Base-by-base conservation (phyloP, 176 grass and related monocot genomes). In the Dendrocalamus sinicus region DNA sequence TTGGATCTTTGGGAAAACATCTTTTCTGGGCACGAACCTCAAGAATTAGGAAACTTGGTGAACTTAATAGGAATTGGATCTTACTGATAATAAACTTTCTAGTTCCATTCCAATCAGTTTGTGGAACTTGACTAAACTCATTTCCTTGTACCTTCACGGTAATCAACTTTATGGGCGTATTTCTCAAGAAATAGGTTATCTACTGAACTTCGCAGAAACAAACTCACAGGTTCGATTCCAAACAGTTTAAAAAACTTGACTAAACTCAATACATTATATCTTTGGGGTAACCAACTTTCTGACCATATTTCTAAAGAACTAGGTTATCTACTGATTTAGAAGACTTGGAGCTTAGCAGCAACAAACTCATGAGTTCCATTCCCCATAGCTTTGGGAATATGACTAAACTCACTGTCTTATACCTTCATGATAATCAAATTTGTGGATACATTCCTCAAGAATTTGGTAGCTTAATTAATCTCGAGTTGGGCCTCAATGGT, bases 271-370 rank as follows among this genome's bases (percentile, higher is more conserved):
- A 2, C 0, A 0, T 32, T 75, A 0, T 6, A 19, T 15, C 45
- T 73, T 8, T 1, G 15, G 13, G 0, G 0, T 17, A 73, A 73
- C 9, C 0, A 73, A 73, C 28, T 76, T 9, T 39, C 51, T 11
- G 73, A 57, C 7, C 32, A 32, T 32, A 32, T 32, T 32, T 32
- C 32, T 32, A 1, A 32, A 32, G 32, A 32, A 32, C 1, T 75
- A 35, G 15, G 47, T 3, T 35, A 75, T 4, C 1, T 75, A 0
- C 16, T 12, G 0, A 55, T 12, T 11, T 75, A 55, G 1, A 37
- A 32, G 0, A 2, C 0, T 37, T 75, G 0, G 12, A 3, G 0
- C 48, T 75, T 17, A 15, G 12, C 0, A 1, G 0, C 0, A 75
- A 75, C 73, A 55, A 1, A 20, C 0, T 76, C 4, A 7, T 16